A percentile compares a stretch with the other conserved stretches of the same genome.
These are phyloP conservation scores for Sporothrix variecibatus DNA, from an alignment of 2,329 filamentous ascomycete species.

Conservation along the genomic window DNA sequence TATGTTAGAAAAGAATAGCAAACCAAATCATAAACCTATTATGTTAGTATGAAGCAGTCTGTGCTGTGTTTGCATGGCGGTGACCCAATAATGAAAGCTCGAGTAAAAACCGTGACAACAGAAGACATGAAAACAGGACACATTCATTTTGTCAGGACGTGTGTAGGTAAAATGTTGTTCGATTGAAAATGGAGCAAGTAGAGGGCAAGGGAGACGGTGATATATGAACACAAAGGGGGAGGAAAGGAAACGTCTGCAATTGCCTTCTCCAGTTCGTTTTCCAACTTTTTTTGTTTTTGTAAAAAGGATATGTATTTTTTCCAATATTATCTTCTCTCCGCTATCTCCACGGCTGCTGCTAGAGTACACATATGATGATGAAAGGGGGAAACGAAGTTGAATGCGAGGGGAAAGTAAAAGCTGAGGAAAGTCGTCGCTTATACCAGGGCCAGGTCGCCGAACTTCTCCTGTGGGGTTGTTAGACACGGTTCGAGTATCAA, in stretches of 20 bases:
- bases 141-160: too few relatives aligned
- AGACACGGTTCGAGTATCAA: conserved; percentile 44
- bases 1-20: background rate
- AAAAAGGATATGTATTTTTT: background rate
- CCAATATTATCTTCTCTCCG: conserved; percentile 39
- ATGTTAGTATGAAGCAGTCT: background rate
- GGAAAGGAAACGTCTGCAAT: conserved; percentile 9
- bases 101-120: background rate
- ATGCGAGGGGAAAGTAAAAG: background rate
- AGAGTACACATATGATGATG: conserved; percentile 56
- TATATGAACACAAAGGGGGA: conserved; percentile 6
- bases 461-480: conserved; percentile 79
- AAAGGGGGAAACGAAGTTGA: conserved; percentile 36
- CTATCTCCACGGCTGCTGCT: conserved; percentile 65
- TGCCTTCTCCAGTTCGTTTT: background rate
- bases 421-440: conserved; percentile 56
- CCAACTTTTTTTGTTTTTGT: background rate
- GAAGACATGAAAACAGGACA: background rate
- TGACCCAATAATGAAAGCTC: too few relatives aligned
- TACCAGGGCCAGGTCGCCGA: conserved; percentile 92
- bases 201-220: conserved; percentile 13
- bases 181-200: background rate
- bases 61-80: background rate
- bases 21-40: background rate
- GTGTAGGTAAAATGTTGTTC: background rate